Percentiles rank a stretch among this genome's conserved stretches.
These are phyloP conservation scores for Albophoma yamanashiensis DNA, from an alignment of 2,329 filamentous ascomycete species.

Conservation along the genomic window DNA sequence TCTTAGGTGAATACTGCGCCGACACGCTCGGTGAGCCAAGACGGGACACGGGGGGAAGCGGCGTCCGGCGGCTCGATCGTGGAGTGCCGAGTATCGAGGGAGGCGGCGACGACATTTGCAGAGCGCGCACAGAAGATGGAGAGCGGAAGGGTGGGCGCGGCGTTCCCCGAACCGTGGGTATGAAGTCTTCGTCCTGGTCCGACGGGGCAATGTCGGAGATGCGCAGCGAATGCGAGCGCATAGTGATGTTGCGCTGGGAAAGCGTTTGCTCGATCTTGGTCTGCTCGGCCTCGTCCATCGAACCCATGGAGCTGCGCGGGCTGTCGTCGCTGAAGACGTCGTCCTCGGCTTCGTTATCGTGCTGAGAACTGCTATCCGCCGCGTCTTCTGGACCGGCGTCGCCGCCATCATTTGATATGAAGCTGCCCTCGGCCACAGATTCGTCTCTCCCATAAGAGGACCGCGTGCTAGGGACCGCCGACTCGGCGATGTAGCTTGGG, in stretches of 20 bases:
- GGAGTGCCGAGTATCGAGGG: slow-evolving; percentile 46
- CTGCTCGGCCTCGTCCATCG: slow-evolving; percentile 28
- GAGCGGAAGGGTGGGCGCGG: slow-evolving; percentile 57
- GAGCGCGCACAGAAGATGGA: slow-evolving; percentile 55
- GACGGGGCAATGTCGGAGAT: slow-evolving; percentile 43
- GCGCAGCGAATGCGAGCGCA: slow-evolving; percentile 22
- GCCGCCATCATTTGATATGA: slow-evolving; percentile 5
- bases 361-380: slow-evolving; percentile 37
- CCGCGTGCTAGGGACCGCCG: slow-evolving; percentile 8
- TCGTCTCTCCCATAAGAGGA: slow-evolving; percentile 11
- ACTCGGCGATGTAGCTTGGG: slow-evolving; percentile 11
- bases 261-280: slow-evolving; percentile 21
- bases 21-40: slow-evolving; percentile 43
- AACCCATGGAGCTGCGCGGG: slow-evolving; percentile 45
- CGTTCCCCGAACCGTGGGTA: slow-evolving; percentile 45
- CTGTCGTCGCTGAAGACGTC: slow-evolving; percentile 50
- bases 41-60: slow-evolving; percentile 40
- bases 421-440: slow-evolving; percentile 6
- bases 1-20: slow-evolving; percentile 44
- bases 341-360: slow-evolving; percentile 43
- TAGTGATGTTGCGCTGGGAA: slow-evolving; percentile 14
- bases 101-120: slow-evolving; percentile 62
- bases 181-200: slow-evolving; percentile 32
- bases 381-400: slow-evolving; percentile 12
- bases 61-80: slow-evolving; percentile 38